Conservation (phyloP, 2,329 filamentous ascomycete genomes). For the Fusarium mundagurra region DNA sequence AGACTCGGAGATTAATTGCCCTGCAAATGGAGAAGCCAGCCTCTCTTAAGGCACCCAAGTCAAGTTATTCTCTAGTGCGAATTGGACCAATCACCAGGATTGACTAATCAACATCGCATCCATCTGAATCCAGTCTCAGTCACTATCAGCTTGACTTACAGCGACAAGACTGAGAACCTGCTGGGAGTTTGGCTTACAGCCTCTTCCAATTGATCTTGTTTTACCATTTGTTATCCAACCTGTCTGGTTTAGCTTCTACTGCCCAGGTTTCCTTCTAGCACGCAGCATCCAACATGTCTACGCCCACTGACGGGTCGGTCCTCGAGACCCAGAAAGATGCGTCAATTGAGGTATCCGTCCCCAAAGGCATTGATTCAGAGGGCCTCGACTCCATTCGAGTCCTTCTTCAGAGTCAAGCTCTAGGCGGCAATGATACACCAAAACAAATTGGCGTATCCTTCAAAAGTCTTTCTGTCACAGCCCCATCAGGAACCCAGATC, state of each 20-base stretch:
- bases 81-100: not conserved
- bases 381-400: not conserved
- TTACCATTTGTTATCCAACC: not conserved
- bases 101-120: not conserved
- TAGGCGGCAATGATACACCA: not conserved
- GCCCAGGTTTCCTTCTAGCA: not conserved
- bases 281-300: not conserved
- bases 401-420: not conserved
- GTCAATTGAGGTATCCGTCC: not conserved
- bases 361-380: not conserved
- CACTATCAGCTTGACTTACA: not conserved
- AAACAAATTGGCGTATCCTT: not conserved
- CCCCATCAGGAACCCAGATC: not conserved
- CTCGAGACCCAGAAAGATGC: not conserved
- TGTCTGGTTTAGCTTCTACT: not conserved
- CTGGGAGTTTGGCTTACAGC: not conserved
- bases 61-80: not conserved
- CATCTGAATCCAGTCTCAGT: not conserved
- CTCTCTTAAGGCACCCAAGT: not conserved
- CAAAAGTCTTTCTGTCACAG: not conserved
- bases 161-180: rapidly evolving
- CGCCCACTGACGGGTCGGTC: not conserved
- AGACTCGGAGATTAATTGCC: not conserved
- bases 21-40: not conserved
- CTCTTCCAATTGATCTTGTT: not conserved